Base-by-base conservation (phyloP, 305 asterid genomes). In the Rubia occidens region DNA sequence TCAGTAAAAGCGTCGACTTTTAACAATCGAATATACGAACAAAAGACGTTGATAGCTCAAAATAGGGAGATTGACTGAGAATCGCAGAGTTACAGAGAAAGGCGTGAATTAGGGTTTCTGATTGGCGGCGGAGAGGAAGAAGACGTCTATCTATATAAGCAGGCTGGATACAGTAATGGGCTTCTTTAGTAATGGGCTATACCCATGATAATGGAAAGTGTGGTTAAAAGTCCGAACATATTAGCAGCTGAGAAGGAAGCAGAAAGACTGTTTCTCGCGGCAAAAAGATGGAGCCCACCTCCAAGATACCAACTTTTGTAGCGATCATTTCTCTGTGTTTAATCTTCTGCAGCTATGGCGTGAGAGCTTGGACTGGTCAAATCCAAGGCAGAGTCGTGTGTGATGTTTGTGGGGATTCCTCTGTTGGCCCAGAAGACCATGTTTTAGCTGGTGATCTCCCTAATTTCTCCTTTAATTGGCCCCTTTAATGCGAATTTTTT, bases 351-450 rank as follows among this genome's bases (percentile, higher is more conserved):
- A 64, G 55, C 76, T 80, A 54, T 63, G 17, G 32, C 47, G 95
- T 81, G 53, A 81, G 78, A 65, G 89, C 86, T 11, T 90, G 96
- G 97, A 92, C 87, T 10, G 95, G 97, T 51, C 86, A 89, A 82
- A 87, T 92, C 74, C 86, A 86, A 61, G 95, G 96, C 70, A 78
- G 97, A 67, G 97, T 92, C 39, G 88, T 87, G 32, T 90, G 97
- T 75, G 96, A 89, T 85, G 91, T 89, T 39, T 89, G 96, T 77
- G 96, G 81, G n/a, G 98, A 92, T 83, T 84, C 98, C 73, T 83
- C 90, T 24, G 80, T 89, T 73, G 96, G 93, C 69, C 96, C 97
- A 17, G 95, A 90, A 83, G 96, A 90, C 70, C 95, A 87, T 76
- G 84, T 87, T 71, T 78, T 92, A 72, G 74, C 78, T 82, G 96